Percentiles rank a stretch among this genome's conserved stretches.
Evolutionary conservation across 148 eudicot genomes (phyloP).

Genomic region (Rhododendron simsii): DNA sequence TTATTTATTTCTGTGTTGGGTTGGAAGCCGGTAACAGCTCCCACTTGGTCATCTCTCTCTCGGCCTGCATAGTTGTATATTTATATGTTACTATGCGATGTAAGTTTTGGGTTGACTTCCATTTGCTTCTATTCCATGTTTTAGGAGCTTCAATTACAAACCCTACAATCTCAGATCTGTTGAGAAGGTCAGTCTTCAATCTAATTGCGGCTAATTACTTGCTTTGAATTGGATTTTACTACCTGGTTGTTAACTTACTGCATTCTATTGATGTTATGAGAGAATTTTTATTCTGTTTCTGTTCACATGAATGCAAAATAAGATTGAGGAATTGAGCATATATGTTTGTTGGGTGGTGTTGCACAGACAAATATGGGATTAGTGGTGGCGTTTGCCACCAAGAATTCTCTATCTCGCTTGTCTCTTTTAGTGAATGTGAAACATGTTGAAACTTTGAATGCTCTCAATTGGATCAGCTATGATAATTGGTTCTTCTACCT

Average conservation of each 20-base stretch:
- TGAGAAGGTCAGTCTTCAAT: constrained; percentile 2
- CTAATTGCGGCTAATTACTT: background rate
- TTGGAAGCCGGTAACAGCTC: background rate
- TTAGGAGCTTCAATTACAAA: background rate
- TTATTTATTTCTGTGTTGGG: background rate
- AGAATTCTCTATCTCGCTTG: background rate
- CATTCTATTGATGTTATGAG: background rate
- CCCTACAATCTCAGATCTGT: background rate
- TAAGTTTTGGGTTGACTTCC: background rate
- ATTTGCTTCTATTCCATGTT: background rate
- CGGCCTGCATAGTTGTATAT: background rate
- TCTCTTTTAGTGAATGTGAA: background rate
- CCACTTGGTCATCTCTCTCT: background rate
- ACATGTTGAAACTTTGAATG: background rate
- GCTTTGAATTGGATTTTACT: background rate
- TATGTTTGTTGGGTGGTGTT: background rate
- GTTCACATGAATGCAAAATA: background rate
- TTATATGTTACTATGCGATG: background rate
- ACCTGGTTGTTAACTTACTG: background rate
- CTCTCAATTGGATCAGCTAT: background rate
- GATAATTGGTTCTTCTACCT: background rate
- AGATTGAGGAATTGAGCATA: background rate
- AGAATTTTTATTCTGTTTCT: background rate
- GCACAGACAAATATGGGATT: background rate
- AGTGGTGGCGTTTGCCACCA: background rate